These are phyloP conservation scores for Panicum miliaceum DNA, from an alignment of 176 grass and related monocot species.

Conservation along the genomic window DNA sequence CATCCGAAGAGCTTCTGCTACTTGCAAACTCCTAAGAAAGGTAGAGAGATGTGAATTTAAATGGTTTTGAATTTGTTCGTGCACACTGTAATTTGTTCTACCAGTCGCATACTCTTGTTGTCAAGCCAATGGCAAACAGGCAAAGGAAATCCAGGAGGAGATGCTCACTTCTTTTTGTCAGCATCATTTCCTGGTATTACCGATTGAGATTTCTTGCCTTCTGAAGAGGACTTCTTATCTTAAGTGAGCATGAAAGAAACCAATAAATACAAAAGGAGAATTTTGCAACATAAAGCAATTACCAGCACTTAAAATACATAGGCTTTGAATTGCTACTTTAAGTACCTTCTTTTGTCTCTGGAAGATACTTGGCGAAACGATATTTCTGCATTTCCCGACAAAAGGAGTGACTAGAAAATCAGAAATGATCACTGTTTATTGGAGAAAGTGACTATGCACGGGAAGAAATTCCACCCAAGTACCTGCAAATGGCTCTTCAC, in stretches of 20 bases:
- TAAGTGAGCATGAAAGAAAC: conserved; percentile 36
- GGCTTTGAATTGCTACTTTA: not conserved
- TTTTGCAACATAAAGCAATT: not conserved
- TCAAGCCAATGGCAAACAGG: not conserved
- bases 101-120: not conserved
- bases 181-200: conserved; percentile 30
- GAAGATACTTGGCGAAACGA: conserved; percentile 66
- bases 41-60: not conserved
- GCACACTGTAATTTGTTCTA: not conserved
- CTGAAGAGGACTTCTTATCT: conserved; percentile 62
- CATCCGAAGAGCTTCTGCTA: conserved; percentile 75
- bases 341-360: conserved; percentile 78
- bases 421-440: not conserved
- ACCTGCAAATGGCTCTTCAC: conserved; percentile 99
- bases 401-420: not conserved
- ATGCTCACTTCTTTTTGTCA: conserved; percentile 57
- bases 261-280: conserved; percentile 4
- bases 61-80: not conserved
- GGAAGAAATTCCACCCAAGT: conserved; percentile 20
- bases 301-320: not conserved
- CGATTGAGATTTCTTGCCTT: conserved; percentile 59
- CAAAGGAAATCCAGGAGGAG: conserved; percentile 5
- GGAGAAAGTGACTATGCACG: not conserved
- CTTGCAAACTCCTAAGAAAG: conserved; percentile 54
- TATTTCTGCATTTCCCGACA: conserved; percentile 65